These are phyloP conservation scores for Cafeteria roenbergensis DNA, from an alignment of 108 stramenopile species.

Conservation along the genomic window DNA sequence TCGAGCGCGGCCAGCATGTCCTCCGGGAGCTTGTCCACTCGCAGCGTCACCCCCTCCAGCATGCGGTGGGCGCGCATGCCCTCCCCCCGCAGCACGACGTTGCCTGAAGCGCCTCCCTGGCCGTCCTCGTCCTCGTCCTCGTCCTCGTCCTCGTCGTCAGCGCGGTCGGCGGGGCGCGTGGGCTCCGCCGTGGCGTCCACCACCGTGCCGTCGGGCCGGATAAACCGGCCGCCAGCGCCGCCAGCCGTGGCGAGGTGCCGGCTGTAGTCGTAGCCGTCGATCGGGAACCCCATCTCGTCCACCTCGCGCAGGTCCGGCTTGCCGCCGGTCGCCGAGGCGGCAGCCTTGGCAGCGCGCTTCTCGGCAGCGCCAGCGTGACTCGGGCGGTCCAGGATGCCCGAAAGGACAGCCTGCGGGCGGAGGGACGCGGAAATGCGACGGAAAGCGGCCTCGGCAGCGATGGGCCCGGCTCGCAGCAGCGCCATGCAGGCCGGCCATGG, in stretches of 20 bases:
- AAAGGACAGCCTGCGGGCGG: no score
- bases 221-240: slow-evolving; percentile 8
- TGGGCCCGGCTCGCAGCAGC: no score
- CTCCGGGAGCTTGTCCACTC: background rate
- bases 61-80: slow-evolving; percentile 6
- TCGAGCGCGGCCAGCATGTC: slow-evolving; percentile 7
- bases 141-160: background rate
- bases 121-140: slow-evolving; percentile 11
- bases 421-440: no score
- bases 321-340: no score
- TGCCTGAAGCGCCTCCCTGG: background rate
- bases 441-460: no score
- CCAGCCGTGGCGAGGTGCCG: slow-evolving; percentile 17
- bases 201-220: background rate
- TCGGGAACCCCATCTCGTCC: slow-evolving; percentile 22
- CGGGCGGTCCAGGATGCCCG: no score
- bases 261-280: slow-evolving; percentile 30
- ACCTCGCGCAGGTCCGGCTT: no score
- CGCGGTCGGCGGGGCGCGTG: background rate
- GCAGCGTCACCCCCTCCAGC: slow-evolving; percentile 13
- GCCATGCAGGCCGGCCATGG: no score
- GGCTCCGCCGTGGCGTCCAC: background rate
- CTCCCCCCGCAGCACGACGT: background rate
- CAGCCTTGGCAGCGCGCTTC: no score
- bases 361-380: no score